Evolutionary conservation across 495 filamentous ascomycete genomes (phyloP), one percentile per base, ranked within the genome.

Genomic region (Hyaloscypha hepaticicola): DNA sequence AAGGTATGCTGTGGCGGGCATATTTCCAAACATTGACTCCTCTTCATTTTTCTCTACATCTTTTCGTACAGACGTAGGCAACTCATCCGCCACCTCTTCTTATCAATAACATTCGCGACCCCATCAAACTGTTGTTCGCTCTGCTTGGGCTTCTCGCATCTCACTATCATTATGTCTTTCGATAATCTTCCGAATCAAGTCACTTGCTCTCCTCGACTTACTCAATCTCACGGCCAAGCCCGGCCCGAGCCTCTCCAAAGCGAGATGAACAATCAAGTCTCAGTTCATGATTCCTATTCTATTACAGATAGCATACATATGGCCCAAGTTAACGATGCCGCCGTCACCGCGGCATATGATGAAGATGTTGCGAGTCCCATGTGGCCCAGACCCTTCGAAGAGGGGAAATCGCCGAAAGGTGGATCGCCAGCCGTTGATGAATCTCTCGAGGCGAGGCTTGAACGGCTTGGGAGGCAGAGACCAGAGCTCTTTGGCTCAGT

Each of bases 381-480:
- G 24, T 45, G 58, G 55, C 51, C 25, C 57, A 38, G 52, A 58
- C 58, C 57, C 34, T 51, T 57, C 1, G 49, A 64, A 64, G 57
- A 57, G 55, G 63, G 55, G 59, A 60, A 53, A 41, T 51, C 56
- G 0, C 50, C 59, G 33, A 28, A 49, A 21, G 48, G 26, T 5
- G 27, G 60, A 58, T n/a, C 16, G 19, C 22, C 51, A 6, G 28
- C 38, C 11, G 31, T 62, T n/a, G 68, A 73, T 45, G 71, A 73
- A 61, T 69, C 68, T 16, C 16, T 52, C n/a, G 64, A 74, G 56
- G 67, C 74, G 21, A 76, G 77, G 34, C 77, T 94, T 58, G 89
- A 92, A 58, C 79, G 81, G 12, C 77, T 95, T 0, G 92, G 91
- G 33, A 82, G 88, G 59, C 79, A 92, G 66, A 78, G 92, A 51